A percentile compares a stretch with the other conserved stretches of the same genome.
These are phyloP conservation scores for Alternaria solani DNA, from an alignment of 2,329 filamentous ascomycete genomes.

Conservation along the genomic window DNA sequence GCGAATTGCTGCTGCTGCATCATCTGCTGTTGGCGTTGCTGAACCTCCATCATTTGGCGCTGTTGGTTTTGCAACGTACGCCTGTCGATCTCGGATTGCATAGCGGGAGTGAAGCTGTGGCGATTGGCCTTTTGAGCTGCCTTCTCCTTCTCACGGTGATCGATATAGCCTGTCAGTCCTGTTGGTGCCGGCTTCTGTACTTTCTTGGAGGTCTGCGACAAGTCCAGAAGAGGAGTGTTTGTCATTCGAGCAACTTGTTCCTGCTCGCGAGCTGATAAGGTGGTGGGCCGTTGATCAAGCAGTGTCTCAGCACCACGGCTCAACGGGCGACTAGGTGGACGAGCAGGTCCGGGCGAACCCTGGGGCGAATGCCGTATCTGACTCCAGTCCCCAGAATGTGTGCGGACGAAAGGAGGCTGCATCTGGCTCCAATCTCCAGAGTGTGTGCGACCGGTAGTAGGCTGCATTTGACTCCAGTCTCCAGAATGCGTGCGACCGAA, in stretches of 20 bases:
- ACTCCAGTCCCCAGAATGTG: constrained; percentile 57
- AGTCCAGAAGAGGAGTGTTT: constrained; percentile 75
- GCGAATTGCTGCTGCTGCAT: constrained; percentile 36
- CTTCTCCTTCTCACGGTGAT: constrained; percentile 79
- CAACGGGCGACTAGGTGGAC: constrained; percentile 43
- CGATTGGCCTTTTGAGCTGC: constrained; percentile 44
- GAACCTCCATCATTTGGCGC: constrained; percentile 35
- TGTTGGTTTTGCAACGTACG: constrained; percentile 43
- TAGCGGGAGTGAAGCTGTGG: constrained; percentile 34
- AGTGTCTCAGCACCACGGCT: constrained; percentile 63
- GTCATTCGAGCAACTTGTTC: constrained; percentile 87
- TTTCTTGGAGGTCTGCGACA: constrained; percentile 61
- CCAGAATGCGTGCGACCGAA: constrained; percentile 54
- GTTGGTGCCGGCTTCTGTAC: constrained; percentile 54
- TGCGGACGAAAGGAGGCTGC: constrained; percentile 48
- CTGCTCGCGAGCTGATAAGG: constrained; percentile 85
- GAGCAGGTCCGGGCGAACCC: constrained; percentile 28
- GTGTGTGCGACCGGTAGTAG: constrained; percentile 48
- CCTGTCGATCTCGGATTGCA: constrained; percentile 49
- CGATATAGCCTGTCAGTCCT: constrained; percentile 79
- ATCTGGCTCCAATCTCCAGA: constrained; percentile 57
- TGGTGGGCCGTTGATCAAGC: constrained; percentile 63
- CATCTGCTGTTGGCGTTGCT: constrained; percentile 36
- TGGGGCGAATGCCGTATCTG: constrained; percentile 46
- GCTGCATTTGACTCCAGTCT: constrained; percentile 55